phyloP scores from a whole-genome alignment of 768 basidiomycete species.

The Ephemerocybe angulata region DNA sequence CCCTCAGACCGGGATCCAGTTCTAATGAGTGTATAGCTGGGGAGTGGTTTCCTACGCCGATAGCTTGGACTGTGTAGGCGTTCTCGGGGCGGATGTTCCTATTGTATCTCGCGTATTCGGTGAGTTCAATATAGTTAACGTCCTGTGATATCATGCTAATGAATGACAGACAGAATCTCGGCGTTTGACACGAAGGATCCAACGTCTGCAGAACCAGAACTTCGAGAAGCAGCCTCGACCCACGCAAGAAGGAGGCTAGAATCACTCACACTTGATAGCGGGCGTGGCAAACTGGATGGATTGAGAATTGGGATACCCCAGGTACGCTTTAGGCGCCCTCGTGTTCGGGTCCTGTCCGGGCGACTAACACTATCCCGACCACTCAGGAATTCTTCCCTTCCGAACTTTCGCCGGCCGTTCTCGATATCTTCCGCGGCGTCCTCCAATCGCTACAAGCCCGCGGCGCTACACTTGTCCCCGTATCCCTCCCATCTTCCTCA shows the following conservation, averaged over 20 bases:
- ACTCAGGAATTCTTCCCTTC: slow-evolving; percentile 86
- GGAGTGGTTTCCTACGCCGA: slow-evolving; percentile 93
- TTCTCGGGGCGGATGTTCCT: slow-evolving; percentile 58
- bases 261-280: background rate
- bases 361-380: too few species aligned
- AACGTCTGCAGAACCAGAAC: slow-evolving; percentile 53
- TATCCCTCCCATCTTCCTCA: slow-evolving; percentile 63
- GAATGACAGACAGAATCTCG: slow-evolving; percentile 41
- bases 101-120: slow-evolving; percentile 58
- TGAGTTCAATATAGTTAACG: slow-evolving; percentile 30
- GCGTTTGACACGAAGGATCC: slow-evolving; percentile 68
- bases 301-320: slow-evolving; percentile 75
- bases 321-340: slow-evolving; percentile 30
- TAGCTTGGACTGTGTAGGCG: slow-evolving; percentile 90
- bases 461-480: slow-evolving; percentile 68
- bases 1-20: background rate
- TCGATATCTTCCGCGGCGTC: slow-evolving; percentile 41
- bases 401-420: slow-evolving; percentile 50
- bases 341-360: background rate
- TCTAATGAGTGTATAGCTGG: slow-evolving; percentile 49
- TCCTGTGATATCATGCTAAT: background rate
- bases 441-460: slow-evolving; percentile 36
- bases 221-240: slow-evolving; percentile 23
- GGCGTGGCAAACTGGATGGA: slow-evolving; percentile 34
- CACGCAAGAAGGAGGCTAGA: slow-evolving; percentile 15